These are phyloP conservation scores for Gossypium aridum DNA, from an alignment of 441 rosid genomes.

Conservation along the genomic window DNA sequence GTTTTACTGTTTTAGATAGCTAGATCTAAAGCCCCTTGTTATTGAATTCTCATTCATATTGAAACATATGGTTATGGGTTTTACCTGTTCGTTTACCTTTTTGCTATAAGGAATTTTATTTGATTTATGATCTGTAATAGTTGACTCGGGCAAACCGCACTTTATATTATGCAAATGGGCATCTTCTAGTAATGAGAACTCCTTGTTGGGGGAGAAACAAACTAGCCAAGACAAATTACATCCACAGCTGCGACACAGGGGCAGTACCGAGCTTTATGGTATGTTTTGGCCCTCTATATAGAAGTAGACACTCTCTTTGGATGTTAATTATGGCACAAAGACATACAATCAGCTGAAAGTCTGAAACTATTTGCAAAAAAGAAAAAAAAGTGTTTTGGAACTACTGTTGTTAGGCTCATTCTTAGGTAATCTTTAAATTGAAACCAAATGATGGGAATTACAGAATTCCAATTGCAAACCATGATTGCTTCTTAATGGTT, in stretches of 20 bases:
- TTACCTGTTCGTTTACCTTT: not conserved
- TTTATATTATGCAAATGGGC: slow-evolving; percentile 75
- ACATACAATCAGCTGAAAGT: not conserved
- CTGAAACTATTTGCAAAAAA: not conserved
- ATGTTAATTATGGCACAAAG: not conserved
- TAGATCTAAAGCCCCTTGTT: not conserved
- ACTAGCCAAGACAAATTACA: slow-evolving; percentile 27
- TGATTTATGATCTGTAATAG: slow-evolving; percentile 21
- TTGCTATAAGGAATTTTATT: not conserved
- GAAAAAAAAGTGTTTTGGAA: not conserved
- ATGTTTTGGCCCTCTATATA: slow-evolving; percentile 5
- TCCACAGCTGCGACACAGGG: slow-evolving; percentile 42
- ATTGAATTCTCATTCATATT: not conserved
- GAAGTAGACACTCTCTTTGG: not conserved
- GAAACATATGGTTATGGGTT: not conserved
- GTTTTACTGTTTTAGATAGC: not conserved
- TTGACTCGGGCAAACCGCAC: slow-evolving; percentile 41
- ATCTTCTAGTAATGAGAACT: slow-evolving; percentile 27
- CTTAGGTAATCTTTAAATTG: not conserved
- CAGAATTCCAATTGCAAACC: not conserved
- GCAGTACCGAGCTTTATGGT: slow-evolving; percentile 43
- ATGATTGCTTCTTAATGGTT: not conserved
- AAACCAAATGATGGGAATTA: not conserved
- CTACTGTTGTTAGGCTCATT: not conserved
- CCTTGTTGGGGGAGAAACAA: slow-evolving; percentile 23